Percentiles rank a stretch among this genome's conserved stretches.
phyloP scores from a whole-genome alignment of 1,139 yeast genomes.

The Kurtzmaniella quercitrusa region DNA sequence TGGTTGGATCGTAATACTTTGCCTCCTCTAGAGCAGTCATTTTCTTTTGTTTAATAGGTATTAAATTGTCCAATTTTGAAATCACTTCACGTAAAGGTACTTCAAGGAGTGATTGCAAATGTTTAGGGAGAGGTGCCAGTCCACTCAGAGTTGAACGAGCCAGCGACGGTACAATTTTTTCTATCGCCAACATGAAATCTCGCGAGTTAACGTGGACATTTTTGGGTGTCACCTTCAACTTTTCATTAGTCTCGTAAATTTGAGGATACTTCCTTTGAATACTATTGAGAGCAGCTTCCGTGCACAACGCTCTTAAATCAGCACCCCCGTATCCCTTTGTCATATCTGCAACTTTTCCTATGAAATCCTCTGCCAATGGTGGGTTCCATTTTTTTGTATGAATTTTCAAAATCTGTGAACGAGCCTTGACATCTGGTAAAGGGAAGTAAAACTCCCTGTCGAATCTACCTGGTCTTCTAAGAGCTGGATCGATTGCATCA shows the following conservation, averaged over 20 bases:
- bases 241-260: slow-evolving; percentile 74
- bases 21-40: slow-evolving; percentile 68
- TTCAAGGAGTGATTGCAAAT: slow-evolving; percentile 59
- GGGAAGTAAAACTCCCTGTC: slow-evolving; percentile 97
- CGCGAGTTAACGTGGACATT: slow-evolving; percentile 73
- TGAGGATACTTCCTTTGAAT: slow-evolving; percentile 94
- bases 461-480: slow-evolving; percentile 95
- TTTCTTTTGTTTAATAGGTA: slow-evolving; percentile 57
- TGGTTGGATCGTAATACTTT: slow-evolving; percentile 55
- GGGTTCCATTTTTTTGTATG: slow-evolving; percentile 92
- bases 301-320: slow-evolving; percentile 87
- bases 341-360: slow-evolving; percentile 65
- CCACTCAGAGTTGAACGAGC: slow-evolving; percentile 77
- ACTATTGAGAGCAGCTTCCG: slow-evolving; percentile 91
- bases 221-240: slow-evolving; percentile 67
- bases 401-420: slow-evolving; percentile 73
- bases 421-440: slow-evolving; percentile 76
- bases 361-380: slow-evolving; percentile 53
- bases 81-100: slow-evolving; percentile 46
- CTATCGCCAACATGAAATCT: slow-evolving; percentile 85
- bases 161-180: slow-evolving; percentile 87
- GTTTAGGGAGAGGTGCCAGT: slow-evolving; percentile 77
- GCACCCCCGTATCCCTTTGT: slow-evolving; percentile 99
- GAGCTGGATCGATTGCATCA: slow-evolving; percentile 95
- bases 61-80: slow-evolving; percentile 47